These are phyloP conservation scores for Saitoella complicata DNA, from an alignment of 805 yeast species.

Conservation along the genomic window DNA sequence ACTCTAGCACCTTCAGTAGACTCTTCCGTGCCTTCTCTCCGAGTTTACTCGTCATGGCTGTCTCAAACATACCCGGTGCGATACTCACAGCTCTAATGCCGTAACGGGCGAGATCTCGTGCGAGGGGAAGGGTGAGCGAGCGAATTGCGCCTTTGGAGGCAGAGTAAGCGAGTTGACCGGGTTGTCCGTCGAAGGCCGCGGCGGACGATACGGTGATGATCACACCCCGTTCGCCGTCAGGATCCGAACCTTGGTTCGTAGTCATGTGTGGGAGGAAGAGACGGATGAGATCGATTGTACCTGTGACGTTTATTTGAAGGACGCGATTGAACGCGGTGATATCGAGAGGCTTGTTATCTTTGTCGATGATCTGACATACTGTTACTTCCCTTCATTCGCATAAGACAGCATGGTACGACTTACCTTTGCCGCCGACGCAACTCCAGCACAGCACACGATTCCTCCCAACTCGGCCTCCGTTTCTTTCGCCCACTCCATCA, in stretches of 20 bases:
- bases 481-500: constrained; percentile 4
- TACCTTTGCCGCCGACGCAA: constrained; percentile 4
- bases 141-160: constrained; percentile 13
- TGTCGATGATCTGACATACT: constrained; percentile 4
- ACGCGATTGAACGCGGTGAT: constrained; percentile 6
- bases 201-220: constrained; percentile 8
- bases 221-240: constrained; percentile 8
- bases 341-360: constrained; percentile 4
- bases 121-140: constrained; percentile 6
- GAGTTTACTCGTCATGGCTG: constrained; percentile 6
- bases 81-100: constrained; percentile 7
- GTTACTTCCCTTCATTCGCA: neutral
- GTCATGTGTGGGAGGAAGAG: constrained; percentile 7
- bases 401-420: neutral
- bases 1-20: constrained; percentile 5
- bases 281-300: constrained; percentile 5
- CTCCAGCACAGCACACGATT: constrained; percentile 8
- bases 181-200: constrained; percentile 9
- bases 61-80: constrained; percentile 9
- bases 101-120: constrained; percentile 8
- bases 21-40: neutral
- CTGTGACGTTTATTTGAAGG: constrained; percentile 7
- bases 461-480: constrained; percentile 5
- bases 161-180: constrained; percentile 9
- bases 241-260: constrained; percentile 1